These are phyloP conservation scores for Trametes hirsuta DNA, from an alignment of 1,284 basidiomycete genomes.

Conservation along the genomic window DNA sequence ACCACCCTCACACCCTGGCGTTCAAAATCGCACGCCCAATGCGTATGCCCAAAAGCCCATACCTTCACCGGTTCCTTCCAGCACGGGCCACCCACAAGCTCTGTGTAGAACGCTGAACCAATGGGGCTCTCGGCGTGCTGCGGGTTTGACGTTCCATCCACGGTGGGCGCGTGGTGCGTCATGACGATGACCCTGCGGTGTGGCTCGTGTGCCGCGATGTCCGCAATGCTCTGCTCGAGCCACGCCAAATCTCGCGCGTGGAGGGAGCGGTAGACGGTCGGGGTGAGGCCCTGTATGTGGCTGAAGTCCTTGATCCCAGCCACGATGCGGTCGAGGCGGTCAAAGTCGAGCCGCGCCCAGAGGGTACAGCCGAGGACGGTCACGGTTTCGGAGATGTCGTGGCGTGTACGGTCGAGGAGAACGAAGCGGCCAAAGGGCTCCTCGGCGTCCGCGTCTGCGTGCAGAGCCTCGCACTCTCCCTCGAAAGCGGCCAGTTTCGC, in stretches of 20 bases:
- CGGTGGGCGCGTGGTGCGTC: conserved; percentile 45
- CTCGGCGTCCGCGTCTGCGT: background rate
- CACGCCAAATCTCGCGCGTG: conserved; percentile 39
- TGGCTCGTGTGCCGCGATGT: conserved; percentile 35
- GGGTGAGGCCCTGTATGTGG: conserved; percentile 34
- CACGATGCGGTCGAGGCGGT: conserved; percentile 32
- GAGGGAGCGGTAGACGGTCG: conserved; percentile 29
- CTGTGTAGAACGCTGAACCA: conserved; percentile 40
- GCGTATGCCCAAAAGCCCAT: conserved; percentile 47
- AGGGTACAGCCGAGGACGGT: conserved; percentile 47
- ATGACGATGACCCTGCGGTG: conserved; percentile 39
- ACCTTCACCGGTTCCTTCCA: conserved; percentile 29
- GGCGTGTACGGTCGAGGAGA: conserved; percentile 39
- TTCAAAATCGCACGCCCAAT: conserved; percentile 43
- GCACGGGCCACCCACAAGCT: conserved; percentile 31
- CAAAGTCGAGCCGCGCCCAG: conserved; percentile 39
- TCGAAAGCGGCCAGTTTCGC: conserved; percentile 14
- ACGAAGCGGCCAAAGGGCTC: conserved; percentile 35
- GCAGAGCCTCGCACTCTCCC: background rate
- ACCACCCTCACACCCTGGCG: conserved; percentile 37
- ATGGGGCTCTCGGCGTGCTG: conserved; percentile 31
- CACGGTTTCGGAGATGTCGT: conserved; percentile 37
- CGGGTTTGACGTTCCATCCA: conserved; percentile 38
- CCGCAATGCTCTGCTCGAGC: conserved; percentile 34
- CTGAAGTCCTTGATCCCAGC: conserved; percentile 38